Evolutionary conservation across 768 basidiomycete genomes (phyloP).

Genomic region (Polyporus arcularius): DNA sequence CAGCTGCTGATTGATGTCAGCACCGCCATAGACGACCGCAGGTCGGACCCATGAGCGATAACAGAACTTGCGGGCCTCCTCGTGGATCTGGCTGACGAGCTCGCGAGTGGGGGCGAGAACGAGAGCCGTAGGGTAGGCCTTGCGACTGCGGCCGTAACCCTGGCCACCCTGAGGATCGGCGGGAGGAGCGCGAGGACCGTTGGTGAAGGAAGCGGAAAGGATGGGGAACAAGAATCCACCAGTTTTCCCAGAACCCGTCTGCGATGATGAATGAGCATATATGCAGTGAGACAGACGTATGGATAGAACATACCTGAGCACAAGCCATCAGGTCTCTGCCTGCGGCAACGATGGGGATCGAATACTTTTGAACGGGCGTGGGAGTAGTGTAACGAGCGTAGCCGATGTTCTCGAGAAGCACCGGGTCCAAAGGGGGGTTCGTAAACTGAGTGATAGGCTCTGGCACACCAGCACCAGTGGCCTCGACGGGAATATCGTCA

Average conservation of each 20-base stretch:
- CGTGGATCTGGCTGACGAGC: conserved; percentile 98
- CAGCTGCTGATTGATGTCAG: conserved; percentile 95
- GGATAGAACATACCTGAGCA: conserved; percentile 63
- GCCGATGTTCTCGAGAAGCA: conserved; percentile 93
- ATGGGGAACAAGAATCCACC: conserved; percentile 99
- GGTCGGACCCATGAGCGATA: conserved; percentile 99
- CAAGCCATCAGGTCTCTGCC: conserved; percentile 94
- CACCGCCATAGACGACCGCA: conserved; percentile 98
- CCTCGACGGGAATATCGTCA: conserved; percentile 99
- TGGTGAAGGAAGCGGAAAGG: conserved; percentile 85
- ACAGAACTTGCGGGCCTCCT: conserved; percentile 97
- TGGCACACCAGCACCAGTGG: conserved; percentile 95
- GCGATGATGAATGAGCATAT: conserved; percentile 27
- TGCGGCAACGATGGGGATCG: conserved; percentile 94
- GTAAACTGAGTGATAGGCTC: conserved; percentile 90
- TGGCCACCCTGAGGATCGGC: conserved; percentile 42
- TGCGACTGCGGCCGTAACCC: conserved; percentile 71
- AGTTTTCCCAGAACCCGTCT: conserved; percentile 99
- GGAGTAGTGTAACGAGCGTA: conserved; percentile 93
- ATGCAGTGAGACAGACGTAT: conserved; percentile 12
- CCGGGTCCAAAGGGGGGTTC: conserved; percentile 85
- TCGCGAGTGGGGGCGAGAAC: conserved; percentile 98
- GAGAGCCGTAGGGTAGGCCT: conserved; percentile 95
- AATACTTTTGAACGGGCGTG: conserved; percentile 99
- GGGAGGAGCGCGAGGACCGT: conserved; percentile 78